These are phyloP conservation scores for Globisporangium nagaii DNA, from an alignment of 352 stramenopile species.

Conservation along the genomic window DNA sequence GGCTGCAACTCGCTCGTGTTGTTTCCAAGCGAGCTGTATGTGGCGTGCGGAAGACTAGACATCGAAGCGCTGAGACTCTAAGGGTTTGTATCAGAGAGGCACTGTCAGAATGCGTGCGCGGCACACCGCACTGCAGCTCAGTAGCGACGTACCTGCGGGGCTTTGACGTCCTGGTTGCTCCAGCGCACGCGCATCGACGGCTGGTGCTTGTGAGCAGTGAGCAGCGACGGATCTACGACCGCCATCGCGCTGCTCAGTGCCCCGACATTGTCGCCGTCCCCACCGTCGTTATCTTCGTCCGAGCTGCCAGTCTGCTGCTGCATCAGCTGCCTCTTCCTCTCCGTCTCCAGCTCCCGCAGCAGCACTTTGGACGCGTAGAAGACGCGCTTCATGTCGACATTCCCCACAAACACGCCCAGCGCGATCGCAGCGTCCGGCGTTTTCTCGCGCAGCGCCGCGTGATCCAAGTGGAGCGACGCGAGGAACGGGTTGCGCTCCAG, in stretches of 20 bases:
- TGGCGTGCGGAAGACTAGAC: background rate
- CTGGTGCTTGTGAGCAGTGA: constrained; percentile 12
- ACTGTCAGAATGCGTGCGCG: too few species aligned
- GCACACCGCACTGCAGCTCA: background rate
- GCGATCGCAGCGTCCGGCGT: constrained; percentile 14
- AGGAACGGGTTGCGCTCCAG: constrained; percentile 70
- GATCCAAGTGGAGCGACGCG: constrained; percentile 46
- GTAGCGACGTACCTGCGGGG: constrained; percentile 2
- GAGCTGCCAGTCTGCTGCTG: background rate
- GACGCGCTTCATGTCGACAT: constrained; percentile 51
- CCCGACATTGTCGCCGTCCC: background rate
- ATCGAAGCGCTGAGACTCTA: too few species aligned
- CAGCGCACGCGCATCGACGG: constrained; percentile 25
- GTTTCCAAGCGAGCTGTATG: background rate
- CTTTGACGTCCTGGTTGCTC: constrained; percentile 31
- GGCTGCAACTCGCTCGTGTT: background rate
- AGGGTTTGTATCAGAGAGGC: too few species aligned
- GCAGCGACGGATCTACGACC: background rate
- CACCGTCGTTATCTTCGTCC: background rate
- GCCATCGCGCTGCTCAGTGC: background rate
- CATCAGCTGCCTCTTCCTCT: constrained; percentile 7
- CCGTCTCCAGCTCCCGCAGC: constrained; percentile 29
- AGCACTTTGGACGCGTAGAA: constrained; percentile 47
- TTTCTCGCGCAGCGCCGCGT: constrained; percentile 35
- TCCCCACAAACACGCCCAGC: constrained; percentile 39